Base-by-base conservation (phyloP, 1,284 basidiomycete species). In the Gymnopus androsaceus region DNA sequence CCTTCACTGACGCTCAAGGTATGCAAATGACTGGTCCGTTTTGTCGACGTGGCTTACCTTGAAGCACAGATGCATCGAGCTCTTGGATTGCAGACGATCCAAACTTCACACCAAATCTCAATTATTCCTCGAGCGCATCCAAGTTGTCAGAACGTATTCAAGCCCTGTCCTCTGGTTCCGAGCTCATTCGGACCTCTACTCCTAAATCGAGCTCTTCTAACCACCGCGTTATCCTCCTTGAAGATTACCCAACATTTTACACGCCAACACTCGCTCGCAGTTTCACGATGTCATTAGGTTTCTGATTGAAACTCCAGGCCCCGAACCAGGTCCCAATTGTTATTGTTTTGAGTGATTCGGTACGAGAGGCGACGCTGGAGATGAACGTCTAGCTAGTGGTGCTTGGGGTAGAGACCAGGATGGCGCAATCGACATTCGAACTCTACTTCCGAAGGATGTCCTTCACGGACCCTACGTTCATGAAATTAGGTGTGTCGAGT, bases 191-290 rank as follows among this genome's bases (percentile, higher is more conserved):
- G n/a, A n/a, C 50, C 56, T 4, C 55, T 54, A 54, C 63, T 46
- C 58, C 67, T 4, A 60, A 62, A 12, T 65, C 67, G 3, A 50
- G 54, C 17, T 52, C 55, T 50, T 33, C 37, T 57, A 0, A 27
- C 46, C 75, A 75, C 7, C 82, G 82, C 46, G 66, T 96, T 4
- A 82, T 99, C 49, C 82, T 99, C 6, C 77, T 99, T 7, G 95
- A 98, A 69, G 93, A 98, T 58, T 98, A 3, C 96, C 96, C 0
- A 98, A 98, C 66, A 80, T 98, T 40, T 74, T 92, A 4, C 90
- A 95, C 66, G 70, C 79, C 1, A 74, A 80, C 2, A 95, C 92
- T 0, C 87, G 88, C 59, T 72, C 78, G 3, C 80, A 84, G 1
- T 95, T 98, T 66, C 94, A 97, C 61, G 74, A 80, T 0, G 79